Base-by-base conservation (phyloP, 345 rosid species). In the Dovyalis caffra region DNA sequence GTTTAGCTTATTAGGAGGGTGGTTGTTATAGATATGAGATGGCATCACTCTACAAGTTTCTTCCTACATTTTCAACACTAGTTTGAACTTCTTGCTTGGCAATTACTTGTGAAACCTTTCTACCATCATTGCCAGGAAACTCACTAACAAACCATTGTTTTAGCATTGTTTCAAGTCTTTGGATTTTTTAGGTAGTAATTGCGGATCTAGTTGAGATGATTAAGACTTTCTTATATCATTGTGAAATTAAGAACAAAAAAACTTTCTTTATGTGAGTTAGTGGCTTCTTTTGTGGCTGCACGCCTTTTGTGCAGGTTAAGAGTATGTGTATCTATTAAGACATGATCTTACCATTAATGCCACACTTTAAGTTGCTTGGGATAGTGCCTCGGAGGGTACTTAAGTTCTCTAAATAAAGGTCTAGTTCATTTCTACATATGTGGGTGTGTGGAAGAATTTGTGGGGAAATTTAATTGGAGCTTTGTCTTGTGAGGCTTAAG, bases 401-500 rank as follows among this genome's bases (percentile, higher is more conserved):
- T 66, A 23, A 47, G 69, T 69, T 61, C 56, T 74, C 38, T 49
- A 49, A 45, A 78, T 40, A 61, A 76, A 68, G 43, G 56, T 33
- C 29, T 61, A 8, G 34, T 70, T 61, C 65, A 69, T 74, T 33
- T 68, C 37, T 71, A 74, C 33, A 72, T 66, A 70, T 32, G 75
- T 49, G 18, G 71, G 33, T 8, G 51, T 40, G 47, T 71, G 76
- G 65, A 67, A 66, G 31, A 64, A 37, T 20, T 49, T 73, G 62
- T 10, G 53, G 66, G 47, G 40, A 73, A 43, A 9, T 5, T 37
- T 75, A 63, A 53, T 71, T 71, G 72, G 76, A 74, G 47, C 65
- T 66, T 65, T 70, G 69, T 29, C 75, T 35, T 26, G 29, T 64
- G 64, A 49, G 68, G 64, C 77, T 75, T 57, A 61, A 45, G 32